Conservation (phyloP, 805 yeast species). For the Yamadazyma ubonensis region DNA sequence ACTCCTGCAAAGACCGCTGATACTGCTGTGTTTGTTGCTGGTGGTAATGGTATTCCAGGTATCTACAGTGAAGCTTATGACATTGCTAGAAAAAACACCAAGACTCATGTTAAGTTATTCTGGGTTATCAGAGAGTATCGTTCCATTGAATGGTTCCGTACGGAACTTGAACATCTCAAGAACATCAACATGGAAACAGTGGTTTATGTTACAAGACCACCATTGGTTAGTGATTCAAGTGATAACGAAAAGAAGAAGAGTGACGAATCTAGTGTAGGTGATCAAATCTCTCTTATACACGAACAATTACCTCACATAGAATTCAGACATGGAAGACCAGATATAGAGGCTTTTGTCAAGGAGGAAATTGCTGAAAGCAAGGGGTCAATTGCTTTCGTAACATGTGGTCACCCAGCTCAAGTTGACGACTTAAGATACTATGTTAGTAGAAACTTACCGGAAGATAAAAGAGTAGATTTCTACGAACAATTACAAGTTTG, state of each 20-base stretch:
- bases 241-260: constrained; percentile 11
- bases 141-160: constrained; percentile 48
- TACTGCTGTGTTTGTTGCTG: constrained; percentile 60
- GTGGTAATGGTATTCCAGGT: constrained; percentile 76
- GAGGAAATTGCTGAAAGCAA: constrained; percentile 34
- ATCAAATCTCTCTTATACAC: constrained; percentile 3
- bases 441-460: constrained; percentile 42
- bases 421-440: constrained; percentile 55
- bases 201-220: constrained; percentile 29
- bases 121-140: constrained; percentile 63
- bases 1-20: constrained; percentile 50
- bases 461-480: constrained; percentile 56
- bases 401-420: constrained; percentile 64
- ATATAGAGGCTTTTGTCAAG: constrained; percentile 36
- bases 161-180: constrained; percentile 34
- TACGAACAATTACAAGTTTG: constrained; percentile 76
- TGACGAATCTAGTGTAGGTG: constrained; percentile 9
- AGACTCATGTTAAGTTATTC: constrained; percentile 39
- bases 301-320: constrained; percentile 31
- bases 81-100: constrained; percentile 21
- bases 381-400: constrained; percentile 51
- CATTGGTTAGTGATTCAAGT: constrained; percentile 2
- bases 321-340: constrained; percentile 50
- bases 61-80: constrained; percentile 40
- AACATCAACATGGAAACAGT: constrained; percentile 25